Base-by-base conservation (phyloP, 345 rosid species). In the Boechera retrofracta region DNA sequence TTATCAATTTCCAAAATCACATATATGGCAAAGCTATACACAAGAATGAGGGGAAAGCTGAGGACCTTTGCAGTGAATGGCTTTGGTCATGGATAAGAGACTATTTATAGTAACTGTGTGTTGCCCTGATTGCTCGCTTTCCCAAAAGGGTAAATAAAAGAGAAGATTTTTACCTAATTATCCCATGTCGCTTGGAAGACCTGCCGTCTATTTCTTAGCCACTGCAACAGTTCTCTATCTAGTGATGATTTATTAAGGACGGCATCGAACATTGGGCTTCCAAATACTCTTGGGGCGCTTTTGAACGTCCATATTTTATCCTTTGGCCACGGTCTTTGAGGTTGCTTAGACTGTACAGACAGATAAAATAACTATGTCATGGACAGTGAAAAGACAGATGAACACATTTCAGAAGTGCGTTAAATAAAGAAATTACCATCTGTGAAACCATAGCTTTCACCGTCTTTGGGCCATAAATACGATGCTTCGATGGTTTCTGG, bases 201-300 rank as follows among this genome's bases (percentile, higher is more conserved):
- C 1, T 85, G 36, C n/a, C 86, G 85, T 80, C 99, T 91, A 78
- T 84, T 91, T 87, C 86, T 87, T 74, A 95, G 81, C 99, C 99
- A 95, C n/a, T 89, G 83, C 73, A 93, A 68, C 86, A 95, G 81
- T 55, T 95, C 99, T 84, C 87, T 86, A 78, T 95, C 97, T 60
- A 93, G 58, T 13, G 84, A 47, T 31, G 87, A 41, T 64, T 80
- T 83, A 49, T 76, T 83, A 52, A 93, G 56, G n/a, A 87, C 87
- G 0, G 93, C 83, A 63, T 95, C 98, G 2, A 95, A 84, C 99
- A 92, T 95, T 10, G 99, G 99, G 84, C 98, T 93, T 55, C 98
- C 99, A 32, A 86, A 77, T 35, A 92, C 82, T 72, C 84, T 80
- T 0, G 87, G 89, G 13, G 66, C 26, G 51, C 72, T 78, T 81